A percentile compares a stretch with the other conserved stretches of the same genome.
Evolutionary conservation across 345 rosid genomes (phyloP).

Genomic region (Eucalyptus sideroxylon): DNA sequence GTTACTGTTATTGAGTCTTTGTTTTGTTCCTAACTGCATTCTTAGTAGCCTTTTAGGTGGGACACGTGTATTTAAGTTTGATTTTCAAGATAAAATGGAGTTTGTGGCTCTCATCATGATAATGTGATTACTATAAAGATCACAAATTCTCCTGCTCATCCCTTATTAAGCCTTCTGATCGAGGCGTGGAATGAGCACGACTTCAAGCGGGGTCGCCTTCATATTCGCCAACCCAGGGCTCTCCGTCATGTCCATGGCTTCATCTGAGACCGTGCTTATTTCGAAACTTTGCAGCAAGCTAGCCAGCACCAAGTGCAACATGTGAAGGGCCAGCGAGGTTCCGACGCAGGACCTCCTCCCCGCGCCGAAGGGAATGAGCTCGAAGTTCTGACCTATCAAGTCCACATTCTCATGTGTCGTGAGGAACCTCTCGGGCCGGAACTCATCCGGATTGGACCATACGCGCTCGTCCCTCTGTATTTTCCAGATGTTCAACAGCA

Average conservation of each 20-base stretch:
- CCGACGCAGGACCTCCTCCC: slow-evolving; percentile 26
- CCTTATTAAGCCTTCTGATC: not conserved
- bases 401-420: slow-evolving; percentile 2
- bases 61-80: not conserved
- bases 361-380: slow-evolving; percentile 15
- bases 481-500: slow-evolving; percentile 11
- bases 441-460: slow-evolving; percentile 10
- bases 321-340: slow-evolving; percentile 3
- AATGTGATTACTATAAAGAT: not conserved
- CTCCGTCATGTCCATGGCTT: slow-evolving; percentile 20
- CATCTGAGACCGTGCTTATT: not conserved
- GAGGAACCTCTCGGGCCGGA: slow-evolving; percentile 23
- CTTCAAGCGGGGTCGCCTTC: slow-evolving; percentile 29
- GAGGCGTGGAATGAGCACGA: slow-evolving; percentile 15
- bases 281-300: slow-evolving; percentile 25
- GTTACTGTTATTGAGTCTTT: not conserved
- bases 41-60: not conserved
- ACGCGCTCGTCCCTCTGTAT: slow-evolving; percentile 4
- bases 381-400: slow-evolving; percentile 14
- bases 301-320: slow-evolving; percentile 19
- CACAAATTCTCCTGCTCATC: not conserved
- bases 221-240: slow-evolving; percentile 8
- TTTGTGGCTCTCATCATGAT: not conserved
- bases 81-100: not conserved
- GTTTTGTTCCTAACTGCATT: not conserved